Percentiles rank a stretch among this genome's conserved stretches.
phyloP scores from a whole-genome alignment of 2,329 filamentous ascomycete genomes.

The Ascomycota sp. region DNA sequence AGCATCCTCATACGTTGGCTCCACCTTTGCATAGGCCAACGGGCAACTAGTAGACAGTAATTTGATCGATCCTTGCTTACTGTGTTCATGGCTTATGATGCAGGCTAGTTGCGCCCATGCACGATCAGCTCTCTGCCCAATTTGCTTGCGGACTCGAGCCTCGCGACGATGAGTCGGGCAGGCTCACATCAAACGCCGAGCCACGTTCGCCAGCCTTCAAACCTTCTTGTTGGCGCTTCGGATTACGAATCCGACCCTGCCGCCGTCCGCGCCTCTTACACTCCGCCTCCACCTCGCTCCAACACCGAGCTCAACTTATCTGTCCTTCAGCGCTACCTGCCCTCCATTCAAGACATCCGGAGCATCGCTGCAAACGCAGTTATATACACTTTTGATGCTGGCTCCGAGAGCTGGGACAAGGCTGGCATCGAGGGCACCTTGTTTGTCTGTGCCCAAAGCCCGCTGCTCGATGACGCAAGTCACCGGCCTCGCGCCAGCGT shows the following conservation, averaged over 20 bases:
- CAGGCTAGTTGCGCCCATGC: no score
- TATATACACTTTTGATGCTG: slow-evolving; percentile 55
- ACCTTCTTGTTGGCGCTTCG: slow-evolving; percentile 19
- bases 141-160: no score
- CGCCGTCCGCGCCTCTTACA: slow-evolving; percentile 16
- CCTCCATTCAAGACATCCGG: slow-evolving; percentile 48
- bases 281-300: slow-evolving; percentile 34
- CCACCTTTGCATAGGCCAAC: no score
- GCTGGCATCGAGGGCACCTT: slow-evolving; percentile 65
- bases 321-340: slow-evolving; percentile 63
- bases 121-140: no score
- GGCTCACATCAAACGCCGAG: slow-evolving; percentile 17
- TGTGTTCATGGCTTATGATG: no score
- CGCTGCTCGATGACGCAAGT: slow-evolving; percentile 12
- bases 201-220: slow-evolving; percentile 19
- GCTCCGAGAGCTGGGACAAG: slow-evolving; percentile 58
- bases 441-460: slow-evolving; percentile 54
- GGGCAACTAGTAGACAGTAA: no score
- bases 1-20: no score
- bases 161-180: slow-evolving; percentile 17
- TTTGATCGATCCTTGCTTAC: no score
- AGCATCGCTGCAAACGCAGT: slow-evolving; percentile 70
- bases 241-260: slow-evolving; percentile 47
- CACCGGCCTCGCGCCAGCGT: slow-evolving; percentile 28
- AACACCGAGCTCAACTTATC: slow-evolving; percentile 74